Conservation (phyloP, 2,329 filamentous ascomycete species). For the Lachnellula subtilissima region DNA sequence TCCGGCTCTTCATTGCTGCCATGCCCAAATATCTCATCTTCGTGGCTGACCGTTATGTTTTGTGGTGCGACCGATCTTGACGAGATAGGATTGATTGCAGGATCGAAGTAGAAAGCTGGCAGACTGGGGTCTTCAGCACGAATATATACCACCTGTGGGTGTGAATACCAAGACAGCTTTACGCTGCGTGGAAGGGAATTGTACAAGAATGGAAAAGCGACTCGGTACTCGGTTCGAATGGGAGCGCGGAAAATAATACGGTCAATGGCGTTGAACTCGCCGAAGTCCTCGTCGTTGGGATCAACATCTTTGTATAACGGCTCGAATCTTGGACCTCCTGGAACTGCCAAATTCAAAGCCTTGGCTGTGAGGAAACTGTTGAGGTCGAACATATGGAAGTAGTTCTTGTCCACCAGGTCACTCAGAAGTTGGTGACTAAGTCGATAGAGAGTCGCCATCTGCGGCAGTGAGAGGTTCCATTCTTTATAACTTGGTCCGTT, state of each 20-base stretch:
- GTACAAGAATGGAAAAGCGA: slow-evolving; percentile 91
- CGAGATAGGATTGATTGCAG: slow-evolving; percentile 96
- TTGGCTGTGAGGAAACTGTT: slow-evolving; percentile 96
- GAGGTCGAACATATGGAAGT: slow-evolving; percentile 94
- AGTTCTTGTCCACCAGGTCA: slow-evolving; percentile 92
- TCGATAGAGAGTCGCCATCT: slow-evolving; percentile 94
- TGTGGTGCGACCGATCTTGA: slow-evolving; percentile 90
- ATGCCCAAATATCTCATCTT: slow-evolving; percentile 85
- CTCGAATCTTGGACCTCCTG: slow-evolving; percentile 95
- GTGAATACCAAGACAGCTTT: slow-evolving; percentile 86
- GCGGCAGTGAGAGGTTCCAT: slow-evolving; percentile 88
- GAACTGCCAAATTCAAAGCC: slow-evolving; percentile 92
- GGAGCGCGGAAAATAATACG: slow-evolving; percentile 97
- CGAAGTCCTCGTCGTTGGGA: slow-evolving; percentile 97
- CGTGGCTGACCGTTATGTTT: slow-evolving; percentile 86
- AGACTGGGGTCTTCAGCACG: slow-evolving; percentile 82
- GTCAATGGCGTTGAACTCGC: slow-evolving; percentile 98
- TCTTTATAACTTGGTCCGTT: slow-evolving; percentile 95
- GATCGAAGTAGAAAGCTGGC: slow-evolving; percentile 96
- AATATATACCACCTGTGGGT: slow-evolving; percentile 89
- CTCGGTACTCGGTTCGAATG: slow-evolving; percentile 91
- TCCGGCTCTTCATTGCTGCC: slow-evolving; percentile 66
- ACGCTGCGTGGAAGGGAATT: slow-evolving; percentile 95
- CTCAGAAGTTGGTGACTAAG: slow-evolving; percentile 86
- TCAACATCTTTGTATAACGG: slow-evolving; percentile 98